These are phyloP conservation scores for Nidula microcarpa DNA, from an alignment of 768 basidiomycete species.

Conservation along the genomic window DNA sequence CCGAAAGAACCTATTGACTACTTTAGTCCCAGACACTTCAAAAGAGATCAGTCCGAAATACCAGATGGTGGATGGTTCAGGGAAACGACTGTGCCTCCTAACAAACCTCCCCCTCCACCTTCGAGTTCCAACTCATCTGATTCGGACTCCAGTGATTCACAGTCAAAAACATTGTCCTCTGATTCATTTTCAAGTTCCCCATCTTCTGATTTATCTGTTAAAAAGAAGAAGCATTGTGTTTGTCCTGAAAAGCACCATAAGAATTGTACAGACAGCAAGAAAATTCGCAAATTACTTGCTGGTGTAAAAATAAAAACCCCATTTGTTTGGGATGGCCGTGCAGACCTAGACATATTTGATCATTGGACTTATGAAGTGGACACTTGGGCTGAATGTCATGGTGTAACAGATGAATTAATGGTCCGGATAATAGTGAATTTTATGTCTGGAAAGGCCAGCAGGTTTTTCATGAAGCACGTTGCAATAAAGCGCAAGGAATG, in stretches of 20 bases:
- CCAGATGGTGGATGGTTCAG: neutral
- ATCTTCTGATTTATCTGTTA: neutral
- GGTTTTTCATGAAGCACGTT: constrained; percentile 7
- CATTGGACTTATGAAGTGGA: neutral
- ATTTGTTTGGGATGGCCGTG: neutral
- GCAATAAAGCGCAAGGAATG: neutral
- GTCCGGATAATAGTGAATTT: constrained; percentile 1
- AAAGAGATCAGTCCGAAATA: neutral
- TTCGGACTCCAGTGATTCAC: neutral
- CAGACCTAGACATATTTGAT: neutral
- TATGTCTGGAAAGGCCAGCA: constrained; percentile 5
- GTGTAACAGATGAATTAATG: neutral
- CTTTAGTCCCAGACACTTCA: too few relatives aligned
- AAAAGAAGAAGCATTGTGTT: neutral
- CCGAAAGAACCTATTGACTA: too few relatives aligned
- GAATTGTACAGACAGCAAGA: neutral
- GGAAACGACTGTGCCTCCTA: too few relatives aligned
- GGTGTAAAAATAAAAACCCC: neutral
- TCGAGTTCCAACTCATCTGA: neutral
- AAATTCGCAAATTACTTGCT: neutral
- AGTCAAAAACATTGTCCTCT: neutral
- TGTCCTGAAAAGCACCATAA: neutral
- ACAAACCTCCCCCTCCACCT: too few relatives aligned
- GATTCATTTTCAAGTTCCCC: too few relatives aligned
- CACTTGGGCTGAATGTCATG: neutral